Evolutionary conservation across 73 alveolate genomes (phyloP).

Genomic region (Paramecium caudatum): DNA sequence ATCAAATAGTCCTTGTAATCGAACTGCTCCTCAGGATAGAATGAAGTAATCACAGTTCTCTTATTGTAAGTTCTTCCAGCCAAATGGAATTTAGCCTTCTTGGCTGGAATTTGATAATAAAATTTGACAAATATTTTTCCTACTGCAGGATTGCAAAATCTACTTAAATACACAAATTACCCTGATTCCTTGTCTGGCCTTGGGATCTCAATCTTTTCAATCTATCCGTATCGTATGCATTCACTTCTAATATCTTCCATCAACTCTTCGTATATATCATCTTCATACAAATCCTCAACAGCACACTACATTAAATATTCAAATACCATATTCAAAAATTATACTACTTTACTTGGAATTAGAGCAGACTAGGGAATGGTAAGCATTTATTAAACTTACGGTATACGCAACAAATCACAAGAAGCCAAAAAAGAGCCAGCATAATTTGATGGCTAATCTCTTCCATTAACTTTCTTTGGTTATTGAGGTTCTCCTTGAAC

Average conservation of each 20-base stretch:
- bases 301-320: slow-evolving; percentile 77
- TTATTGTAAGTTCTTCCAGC: slow-evolving; percentile 95
- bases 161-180: slow-evolving; percentile 72
- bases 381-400: slow-evolving; percentile 66
- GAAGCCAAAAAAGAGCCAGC: slow-evolving; percentile 75
- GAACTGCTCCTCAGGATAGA: slow-evolving; percentile 96
- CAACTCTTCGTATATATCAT: slow-evolving; percentile 87
- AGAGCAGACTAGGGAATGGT: slow-evolving; percentile 91
- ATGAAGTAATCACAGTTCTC: slow-evolving; percentile 94
- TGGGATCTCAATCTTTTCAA: slow-evolving; percentile 93
- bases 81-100: slow-evolving; percentile 94
- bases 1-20: slow-evolving; percentile 92
- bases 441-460: slow-evolving; percentile 73
- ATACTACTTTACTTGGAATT: slow-evolving; percentile 94
- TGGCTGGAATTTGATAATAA: slow-evolving; percentile 85
- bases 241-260: slow-evolving; percentile 90
- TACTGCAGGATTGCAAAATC: slow-evolving; percentile 80
- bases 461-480: slow-evolving; percentile 83
- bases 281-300: slow-evolving; percentile 92
- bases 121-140: slow-evolving; percentile 96
- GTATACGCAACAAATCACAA: slow-evolving; percentile 70
- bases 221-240: slow-evolving; percentile 90
- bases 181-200: slow-evolving; percentile 89
- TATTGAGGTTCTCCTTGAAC: slow-evolving; percentile 77
- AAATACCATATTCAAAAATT: slow-evolving; percentile 85